A percentile compares a stretch with the other conserved stretches of the same genome.
Conservation (phyloP, 495 filamentous ascomycete genomes). For the Talaromyces nanjingensis region DNA sequence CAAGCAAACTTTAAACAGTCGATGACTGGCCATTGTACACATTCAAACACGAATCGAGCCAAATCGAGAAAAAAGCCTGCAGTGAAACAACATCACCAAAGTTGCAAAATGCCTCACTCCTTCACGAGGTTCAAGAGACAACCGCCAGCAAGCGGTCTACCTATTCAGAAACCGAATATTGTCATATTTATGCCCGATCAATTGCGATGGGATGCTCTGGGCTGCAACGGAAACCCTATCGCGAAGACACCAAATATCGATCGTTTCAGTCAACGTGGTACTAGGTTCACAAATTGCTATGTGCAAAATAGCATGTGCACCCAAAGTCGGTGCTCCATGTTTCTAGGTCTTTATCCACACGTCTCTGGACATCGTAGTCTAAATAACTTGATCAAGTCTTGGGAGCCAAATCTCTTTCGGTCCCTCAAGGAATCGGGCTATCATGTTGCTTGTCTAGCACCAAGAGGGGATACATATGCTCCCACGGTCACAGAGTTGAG, state of each 20-base stretch:
- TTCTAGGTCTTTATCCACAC: slow-evolving; percentile 19
- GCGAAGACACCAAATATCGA: slow-evolving; percentile 22
- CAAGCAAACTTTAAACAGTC: neutral
- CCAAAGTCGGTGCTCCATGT: slow-evolving; percentile 19
- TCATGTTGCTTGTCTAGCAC: slow-evolving; percentile 21
- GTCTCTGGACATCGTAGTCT: slow-evolving; percentile 19
- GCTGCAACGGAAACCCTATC: slow-evolving; percentile 12
- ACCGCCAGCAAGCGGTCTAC: neutral
- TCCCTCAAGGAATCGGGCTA: slow-evolving; percentile 20
- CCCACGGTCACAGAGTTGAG: slow-evolving; percentile 20
- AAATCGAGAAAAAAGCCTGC: neutral
- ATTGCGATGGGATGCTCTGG: slow-evolving; percentile 17
- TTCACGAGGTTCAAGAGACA: neutral
- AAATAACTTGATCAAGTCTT: slow-evolving; percentile 23
- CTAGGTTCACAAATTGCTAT: slow-evolving; percentile 20
- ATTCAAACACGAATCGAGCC: neutral
- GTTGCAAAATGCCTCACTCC: neutral
- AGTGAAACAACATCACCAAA: neutral
- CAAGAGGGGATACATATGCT: slow-evolving; percentile 21
- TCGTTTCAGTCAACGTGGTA: slow-evolving; percentile 12
- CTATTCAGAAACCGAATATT: slow-evolving; percentile 13
- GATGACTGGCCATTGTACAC: neutral
- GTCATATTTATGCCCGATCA: slow-evolving; percentile 23
- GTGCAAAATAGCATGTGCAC: slow-evolving; percentile 19
- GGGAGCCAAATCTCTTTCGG: slow-evolving; percentile 23